Conservation (phyloP, 495 filamentous ascomycete species). For the Cercophora newfieldiana region DNA sequence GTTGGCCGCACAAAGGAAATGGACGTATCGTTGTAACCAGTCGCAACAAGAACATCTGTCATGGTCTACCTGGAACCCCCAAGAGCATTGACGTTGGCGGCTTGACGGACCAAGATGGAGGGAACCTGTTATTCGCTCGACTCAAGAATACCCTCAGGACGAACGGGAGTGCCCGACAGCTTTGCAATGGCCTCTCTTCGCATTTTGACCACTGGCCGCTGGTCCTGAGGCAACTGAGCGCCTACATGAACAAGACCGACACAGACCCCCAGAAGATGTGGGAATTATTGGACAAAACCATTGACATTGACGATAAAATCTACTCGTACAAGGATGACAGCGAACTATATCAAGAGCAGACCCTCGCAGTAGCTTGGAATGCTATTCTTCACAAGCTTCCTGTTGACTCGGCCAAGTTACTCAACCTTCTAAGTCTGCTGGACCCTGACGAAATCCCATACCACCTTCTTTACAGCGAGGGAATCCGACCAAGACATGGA, state of each 20-base stretch:
- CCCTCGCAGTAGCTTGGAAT: background rate
- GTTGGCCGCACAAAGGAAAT: constrained; percentile 3
- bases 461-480: background rate
- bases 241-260: background rate
- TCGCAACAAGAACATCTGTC: background rate
- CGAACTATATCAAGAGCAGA: background rate
- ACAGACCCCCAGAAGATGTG: constrained; percentile 7
- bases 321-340: background rate
- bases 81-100: background rate
- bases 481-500: background rate
- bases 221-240: constrained; percentile 6
- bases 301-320: background rate
- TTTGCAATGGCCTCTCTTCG: background rate
- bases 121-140: background rate
- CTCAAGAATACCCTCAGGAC: background rate
- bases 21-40: background rate
- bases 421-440: background rate
- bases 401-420: background rate
- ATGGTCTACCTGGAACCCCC: background rate
- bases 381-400: background rate
- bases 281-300: background rate
- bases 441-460: background rate
- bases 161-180: background rate
- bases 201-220: background rate
- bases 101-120: background rate